Conservation (phyloP, 352 stramenopile species). For the Paralagenidium karlingii region DNA sequence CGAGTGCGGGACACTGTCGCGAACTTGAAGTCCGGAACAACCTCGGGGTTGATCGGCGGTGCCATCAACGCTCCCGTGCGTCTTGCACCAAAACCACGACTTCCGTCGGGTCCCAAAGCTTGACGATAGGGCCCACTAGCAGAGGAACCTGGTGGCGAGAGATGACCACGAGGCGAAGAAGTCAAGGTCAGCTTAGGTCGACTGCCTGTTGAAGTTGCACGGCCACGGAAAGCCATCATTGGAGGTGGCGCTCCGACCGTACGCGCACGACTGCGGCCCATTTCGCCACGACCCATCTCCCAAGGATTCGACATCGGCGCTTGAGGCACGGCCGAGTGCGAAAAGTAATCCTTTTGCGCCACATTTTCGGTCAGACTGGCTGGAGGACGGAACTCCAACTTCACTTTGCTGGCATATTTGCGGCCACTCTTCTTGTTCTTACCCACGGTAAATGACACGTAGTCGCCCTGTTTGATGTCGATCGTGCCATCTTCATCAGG, state of each 20-base stretch:
- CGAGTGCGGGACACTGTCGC: background rate
- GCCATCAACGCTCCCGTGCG: constrained; percentile 17
- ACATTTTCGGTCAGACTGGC: constrained; percentile 22
- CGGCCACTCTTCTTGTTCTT: constrained; percentile 86
- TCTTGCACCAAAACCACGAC: constrained; percentile 65
- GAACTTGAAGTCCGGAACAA: background rate
- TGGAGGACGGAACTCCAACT: constrained; percentile 76
- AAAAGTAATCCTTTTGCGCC: constrained; percentile 47
- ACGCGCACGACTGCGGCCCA: constrained; percentile 31
- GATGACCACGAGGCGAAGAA: constrained; percentile 28
- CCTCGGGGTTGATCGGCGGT: background rate
- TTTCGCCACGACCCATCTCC: constrained; percentile 30
- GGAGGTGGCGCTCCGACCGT: constrained; percentile 26
- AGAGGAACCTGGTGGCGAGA: constrained; percentile 9
- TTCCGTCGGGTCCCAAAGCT: constrained; percentile 64
- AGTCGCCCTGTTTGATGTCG: constrained; percentile 75
- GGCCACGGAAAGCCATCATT: constrained; percentile 26
- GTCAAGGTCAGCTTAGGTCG: constrained; percentile 46
- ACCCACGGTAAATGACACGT: constrained; percentile 80
- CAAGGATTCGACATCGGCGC: background rate
- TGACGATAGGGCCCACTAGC: constrained; percentile 41
- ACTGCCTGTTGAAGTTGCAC: constrained; percentile 43
- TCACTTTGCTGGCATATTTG: constrained; percentile 83
- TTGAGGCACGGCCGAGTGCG: constrained; percentile 12
- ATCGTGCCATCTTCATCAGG: constrained; percentile 78